phyloP scores from a whole-genome alignment of 768 basidiomycete genomes.

The Vararia minispora region DNA sequence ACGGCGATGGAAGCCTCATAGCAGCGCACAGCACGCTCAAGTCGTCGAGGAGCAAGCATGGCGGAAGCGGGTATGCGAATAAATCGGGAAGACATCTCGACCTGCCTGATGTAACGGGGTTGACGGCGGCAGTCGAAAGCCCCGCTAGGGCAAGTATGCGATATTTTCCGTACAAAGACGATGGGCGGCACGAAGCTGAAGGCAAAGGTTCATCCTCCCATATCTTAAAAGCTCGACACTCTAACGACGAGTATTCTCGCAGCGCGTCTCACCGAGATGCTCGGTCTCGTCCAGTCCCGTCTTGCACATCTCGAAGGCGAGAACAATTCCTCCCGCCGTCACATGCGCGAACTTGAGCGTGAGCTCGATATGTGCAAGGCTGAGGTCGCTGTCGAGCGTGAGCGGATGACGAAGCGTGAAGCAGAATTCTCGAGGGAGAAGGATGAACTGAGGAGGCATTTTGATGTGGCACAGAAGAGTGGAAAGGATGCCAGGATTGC shows the following conservation, averaged over 20 bases:
- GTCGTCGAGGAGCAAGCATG: constrained; percentile 1
- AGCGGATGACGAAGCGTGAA: constrained; percentile 47
- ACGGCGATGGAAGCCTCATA: constrained; percentile 4
- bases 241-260: constrained; percentile 1
- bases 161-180: constrained; percentile 37
- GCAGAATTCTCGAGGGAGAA: constrained; percentile 26
- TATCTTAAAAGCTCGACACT: constrained; percentile 1
- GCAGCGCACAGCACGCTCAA: constrained; percentile 1
- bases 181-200: constrained; percentile 38
- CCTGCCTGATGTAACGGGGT: constrained; percentile 75
- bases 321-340: constrained; percentile 67
- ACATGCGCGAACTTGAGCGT: constrained; percentile 79
- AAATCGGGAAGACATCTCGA: constrained; percentile 24
- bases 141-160: constrained; percentile 48
- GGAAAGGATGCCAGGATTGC: constrained; percentile 20
- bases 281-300: constrained; percentile 54
- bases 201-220: constrained; percentile 39
- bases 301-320: constrained; percentile 69
- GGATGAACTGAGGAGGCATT: constrained; percentile 8
- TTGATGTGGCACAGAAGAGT: constrained; percentile 25
- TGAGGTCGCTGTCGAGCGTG: constrained; percentile 65
- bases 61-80: constrained; percentile 3
- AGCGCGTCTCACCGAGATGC: constrained; percentile 54
- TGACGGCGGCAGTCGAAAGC: constrained; percentile 68
- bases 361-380: constrained; percentile 78